phyloP scores from a whole-genome alignment of 257 asterid genomes.

The Solanum ossicruentum region DNA sequence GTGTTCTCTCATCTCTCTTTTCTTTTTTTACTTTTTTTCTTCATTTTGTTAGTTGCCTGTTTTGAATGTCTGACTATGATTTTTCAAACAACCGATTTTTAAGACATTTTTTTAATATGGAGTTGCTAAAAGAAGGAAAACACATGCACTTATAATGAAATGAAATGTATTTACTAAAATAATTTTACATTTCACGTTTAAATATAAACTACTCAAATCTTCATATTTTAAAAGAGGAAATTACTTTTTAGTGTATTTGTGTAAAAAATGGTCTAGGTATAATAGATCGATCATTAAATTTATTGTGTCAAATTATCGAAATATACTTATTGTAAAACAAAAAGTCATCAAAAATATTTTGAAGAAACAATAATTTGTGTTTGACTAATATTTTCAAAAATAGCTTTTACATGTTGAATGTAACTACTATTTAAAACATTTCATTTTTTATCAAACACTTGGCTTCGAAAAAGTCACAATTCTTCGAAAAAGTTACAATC shows the following conservation, averaged over 20 bases:
- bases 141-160: background rate
- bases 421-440: background rate
- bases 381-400: background rate
- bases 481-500: too few species aligned
- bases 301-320: background rate
- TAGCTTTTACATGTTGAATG: background rate
- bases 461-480: too few species aligned
- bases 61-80: background rate
- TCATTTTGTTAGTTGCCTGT: background rate
- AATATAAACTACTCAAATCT: background rate
- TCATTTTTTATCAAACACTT: background rate
- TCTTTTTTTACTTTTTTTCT: background rate
- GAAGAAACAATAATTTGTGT: background rate
- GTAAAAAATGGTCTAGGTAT: background rate
- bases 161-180: background rate
- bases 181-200: background rate
- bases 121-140: too few species aligned
- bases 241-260: background rate
- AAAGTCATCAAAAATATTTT: background rate
- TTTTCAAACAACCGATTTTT: background rate
- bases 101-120: background rate
- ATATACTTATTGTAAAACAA: too few species aligned
- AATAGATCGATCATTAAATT: too few species aligned
- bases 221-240: background rate
- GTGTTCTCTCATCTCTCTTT: background rate